phyloP scores from a whole-genome alignment of 2,329 filamentous ascomycete species.

The Fusarium sambucinum region DNA sequence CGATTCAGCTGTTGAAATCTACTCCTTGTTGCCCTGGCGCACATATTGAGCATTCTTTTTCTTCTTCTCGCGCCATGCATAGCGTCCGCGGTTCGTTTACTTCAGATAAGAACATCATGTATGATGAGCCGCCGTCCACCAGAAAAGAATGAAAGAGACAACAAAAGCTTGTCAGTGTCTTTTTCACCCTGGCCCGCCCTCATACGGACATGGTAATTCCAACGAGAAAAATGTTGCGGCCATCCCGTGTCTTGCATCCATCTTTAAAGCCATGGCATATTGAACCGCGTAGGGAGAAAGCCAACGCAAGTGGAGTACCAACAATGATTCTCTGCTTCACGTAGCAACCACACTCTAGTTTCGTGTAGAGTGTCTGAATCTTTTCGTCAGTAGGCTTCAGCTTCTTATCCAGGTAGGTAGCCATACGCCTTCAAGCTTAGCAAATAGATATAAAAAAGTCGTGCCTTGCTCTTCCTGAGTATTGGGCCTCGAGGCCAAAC shows the following conservation, averaged over 20 bases:
- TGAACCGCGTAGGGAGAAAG: constrained; percentile 42
- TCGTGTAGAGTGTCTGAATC: constrained; percentile 7
- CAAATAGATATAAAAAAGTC: constrained; percentile 4
- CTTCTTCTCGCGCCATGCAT: constrained; percentile 7
- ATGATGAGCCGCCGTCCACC: constrained; percentile 14
- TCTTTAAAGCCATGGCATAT: constrained; percentile 29
- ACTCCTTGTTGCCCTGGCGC: constrained; percentile 30
- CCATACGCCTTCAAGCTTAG: constrained; percentile 1
- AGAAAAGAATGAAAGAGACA: not conserved
- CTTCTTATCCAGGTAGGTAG: constrained; percentile 1
- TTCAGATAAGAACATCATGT: constrained; percentile 13
- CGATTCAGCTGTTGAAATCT: constrained; percentile 33
- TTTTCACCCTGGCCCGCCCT: constrained; percentile 2
- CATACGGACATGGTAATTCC: not conserved
- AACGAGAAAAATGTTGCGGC: not conserved
- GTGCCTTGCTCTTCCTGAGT: not conserved
- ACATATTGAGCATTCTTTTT: constrained; percentile 36
- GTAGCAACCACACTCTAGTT: not conserved
- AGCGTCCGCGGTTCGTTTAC: constrained; percentile 17
- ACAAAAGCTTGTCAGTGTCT: constrained; percentile 2
- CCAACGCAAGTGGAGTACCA: constrained; percentile 23
- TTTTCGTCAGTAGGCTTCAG: constrained; percentile 5
- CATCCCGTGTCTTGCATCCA: constrained; percentile 23
- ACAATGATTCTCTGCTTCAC: constrained; percentile 12
- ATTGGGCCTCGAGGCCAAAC: constrained; percentile 26